Base-by-base conservation (phyloP, 2,329 filamentous ascomycete species). In the Colletotrichum endophyticum region DNA sequence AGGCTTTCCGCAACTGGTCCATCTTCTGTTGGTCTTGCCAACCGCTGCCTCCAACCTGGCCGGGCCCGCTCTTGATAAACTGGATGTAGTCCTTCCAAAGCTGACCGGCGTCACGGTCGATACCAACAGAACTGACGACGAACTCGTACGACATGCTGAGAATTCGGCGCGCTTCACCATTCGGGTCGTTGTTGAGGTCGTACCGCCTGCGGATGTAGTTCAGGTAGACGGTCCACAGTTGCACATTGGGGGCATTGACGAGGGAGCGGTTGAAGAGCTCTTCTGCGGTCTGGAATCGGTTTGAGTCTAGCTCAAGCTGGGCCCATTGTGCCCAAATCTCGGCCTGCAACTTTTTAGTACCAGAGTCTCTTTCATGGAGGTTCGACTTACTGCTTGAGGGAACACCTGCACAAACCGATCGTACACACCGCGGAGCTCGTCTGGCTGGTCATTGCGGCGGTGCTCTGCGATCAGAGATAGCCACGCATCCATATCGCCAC, bases 1-100 rank as follows among this genome's bases (percentile, higher is more conserved):
- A 99, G 1, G 95, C 95, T 83, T 98, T 98, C 76, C 97, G 94
- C 68, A 99, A 87, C 80, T 95, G 89, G 81, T 99, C 97, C 94
- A 98, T 98, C 89, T 99, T 99, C 83, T 99, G 97, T 85, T 96
- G 95, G 82, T 99, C 97, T 85, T 99, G 96, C 98, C 97, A 99
- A 75, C 92, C 93, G 75, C 90, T 93, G 59, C 96, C 97, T 30
- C 96, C 96, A 75, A 97, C 91, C 74, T 92, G 92, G 8, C 97
- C 97, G 2, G 97, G 97, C 0, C 94, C 95, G 53, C 92, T 95
- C 83, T 96, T 96, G 84, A 99, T 92, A 83, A 99, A 98, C 79
- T 97, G 93, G 77, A 99, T 94, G 81, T 99, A 99, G 79, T 99
- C 97, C 76, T 94, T 92, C 97, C 97, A 99, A 73, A 99, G 93